phyloP scores from a whole-genome alignment of 2,329 filamentous ascomycete species.

The Boeremia lycopersici region DNA sequence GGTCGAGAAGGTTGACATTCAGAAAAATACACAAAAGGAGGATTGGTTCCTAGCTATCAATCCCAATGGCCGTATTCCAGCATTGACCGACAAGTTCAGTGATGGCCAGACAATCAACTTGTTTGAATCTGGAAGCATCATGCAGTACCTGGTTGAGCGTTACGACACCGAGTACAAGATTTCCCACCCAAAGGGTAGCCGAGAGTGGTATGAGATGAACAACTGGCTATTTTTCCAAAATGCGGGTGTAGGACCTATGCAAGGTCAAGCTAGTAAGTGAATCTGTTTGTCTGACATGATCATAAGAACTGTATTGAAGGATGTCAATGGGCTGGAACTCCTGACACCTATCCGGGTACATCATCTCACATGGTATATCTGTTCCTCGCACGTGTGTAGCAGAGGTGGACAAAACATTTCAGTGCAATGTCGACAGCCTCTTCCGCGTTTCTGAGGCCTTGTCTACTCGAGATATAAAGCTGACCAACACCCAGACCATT shows the following conservation, averaged over 20 bases:
- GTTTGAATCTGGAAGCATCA: conserved; percentile 83
- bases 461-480: neutral
- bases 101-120: conserved; percentile 76
- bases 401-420: neutral
- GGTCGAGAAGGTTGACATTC: conserved; percentile 72
- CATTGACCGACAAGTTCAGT: conserved; percentile 75
- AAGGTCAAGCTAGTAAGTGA: conserved; percentile 66
- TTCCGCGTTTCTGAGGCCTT: neutral
- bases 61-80: conserved; percentile 90
- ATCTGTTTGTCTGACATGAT: neutral
- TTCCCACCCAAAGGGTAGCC: conserved; percentile 73
- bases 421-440: neutral
- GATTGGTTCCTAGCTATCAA: conserved; percentile 91
- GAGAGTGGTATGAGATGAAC: conserved; percentile 79
- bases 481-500: conserved; percentile 66
- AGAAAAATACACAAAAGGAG: conserved; percentile 79
- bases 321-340: too few relatives aligned
- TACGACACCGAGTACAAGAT: conserved; percentile 86
- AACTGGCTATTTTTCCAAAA: conserved; percentile 77
- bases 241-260: conserved; percentile 81
- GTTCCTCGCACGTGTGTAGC: neutral
- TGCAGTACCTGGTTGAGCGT: conserved; percentile 81
- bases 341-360: too few relatives aligned
- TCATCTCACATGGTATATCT: too few relatives aligned
- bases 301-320: too few relatives aligned